phyloP scores from a whole-genome alignment of 495 filamentous ascomycete genomes.

The Aspergillus hancockii region DNA sequence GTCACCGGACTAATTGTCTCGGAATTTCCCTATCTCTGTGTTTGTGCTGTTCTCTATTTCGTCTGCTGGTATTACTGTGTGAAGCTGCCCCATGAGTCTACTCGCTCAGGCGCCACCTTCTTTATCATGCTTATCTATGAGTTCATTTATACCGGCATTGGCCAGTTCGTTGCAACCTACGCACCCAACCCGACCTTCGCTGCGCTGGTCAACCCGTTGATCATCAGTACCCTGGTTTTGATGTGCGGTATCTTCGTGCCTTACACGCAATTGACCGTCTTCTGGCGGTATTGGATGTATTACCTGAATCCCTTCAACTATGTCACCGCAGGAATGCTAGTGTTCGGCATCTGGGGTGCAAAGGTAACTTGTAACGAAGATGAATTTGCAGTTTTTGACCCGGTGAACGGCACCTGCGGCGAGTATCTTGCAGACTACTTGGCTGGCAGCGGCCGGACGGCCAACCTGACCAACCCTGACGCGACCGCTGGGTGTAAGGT shows the following conservation, averaged over 20 bases:
- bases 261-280: constrained; percentile 49
- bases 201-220: constrained; percentile 55
- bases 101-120: constrained; percentile 55
- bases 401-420: constrained; percentile 47
- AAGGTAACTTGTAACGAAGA: constrained; percentile 48
- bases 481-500: constrained; percentile 51
- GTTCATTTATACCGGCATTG: constrained; percentile 58
- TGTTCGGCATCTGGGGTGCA: constrained; percentile 51
- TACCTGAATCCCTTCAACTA: constrained; percentile 72
- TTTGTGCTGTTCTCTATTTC: constrained; percentile 54
- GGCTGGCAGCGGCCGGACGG: constrained; percentile 39
- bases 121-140: constrained; percentile 58
- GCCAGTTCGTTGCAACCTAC: constrained; percentile 60
- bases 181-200: constrained; percentile 58
- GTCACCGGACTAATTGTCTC: constrained; percentile 52
- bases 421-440: constrained; percentile 52
- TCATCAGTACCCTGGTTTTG: constrained; percentile 59
- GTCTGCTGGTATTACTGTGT: constrained; percentile 56
- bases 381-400: constrained; percentile 51
- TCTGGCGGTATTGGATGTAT: constrained; percentile 79
- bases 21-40: constrained; percentile 54
- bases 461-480: constrained; percentile 42
- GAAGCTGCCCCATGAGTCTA: constrained; percentile 39
- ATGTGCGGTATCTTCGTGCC: constrained; percentile 53
- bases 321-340: constrained; percentile 55